Base-by-base conservation (phyloP, 352 stramenopile genomes). In the Pythium pyrilobum region DNA sequence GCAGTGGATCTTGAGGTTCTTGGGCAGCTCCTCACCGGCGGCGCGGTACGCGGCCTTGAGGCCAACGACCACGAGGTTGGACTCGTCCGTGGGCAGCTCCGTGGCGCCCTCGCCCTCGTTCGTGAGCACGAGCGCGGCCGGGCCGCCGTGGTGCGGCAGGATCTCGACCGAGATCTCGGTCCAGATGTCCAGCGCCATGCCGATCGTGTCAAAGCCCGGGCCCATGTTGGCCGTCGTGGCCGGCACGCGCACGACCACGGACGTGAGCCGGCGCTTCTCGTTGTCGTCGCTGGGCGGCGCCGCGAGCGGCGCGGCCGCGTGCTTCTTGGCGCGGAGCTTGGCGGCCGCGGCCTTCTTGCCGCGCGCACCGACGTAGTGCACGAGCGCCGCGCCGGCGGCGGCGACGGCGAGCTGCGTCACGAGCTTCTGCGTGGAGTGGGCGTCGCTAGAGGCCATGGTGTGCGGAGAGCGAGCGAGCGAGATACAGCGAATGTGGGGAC, bases 131-230 rank as follows among this genome's bases (percentile, higher is more conserved):
- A 99, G 97, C 28, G 89, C 85, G 20, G 81, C 51, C 13, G 54
- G n/a, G 28, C 25, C 31, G 27, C 34, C 44, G 36, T 56, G 59
- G 10, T 69, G 66, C 23, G 66, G 51, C 66, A 87, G 56, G 20
- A 97, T 77, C 63, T 96, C 80, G 5, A 98, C 96, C 20, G 96
- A 98, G 33, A 99, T 96, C 78, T 99, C 96, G 20, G 89, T 98
- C 97, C 97, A 99, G 55, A 99, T 97, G 77, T 99, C 97, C 24
- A 99, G 87, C 12, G 96, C 96, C 85, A 99, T 97, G 39, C 95
- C 96, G 63, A 99, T 97, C 49, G 93, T 98, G 69, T 99, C 96
- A 60, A 97, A 99, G 55, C 97, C 97, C 2, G 97, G 96, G 1
- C 97, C 97, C 84, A 99, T 93, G 76, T 99, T 99, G 52, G 97